phyloP scores from a whole-genome alignment of 2,329 filamentous ascomycete genomes.

The Neurospora sp. region DNA sequence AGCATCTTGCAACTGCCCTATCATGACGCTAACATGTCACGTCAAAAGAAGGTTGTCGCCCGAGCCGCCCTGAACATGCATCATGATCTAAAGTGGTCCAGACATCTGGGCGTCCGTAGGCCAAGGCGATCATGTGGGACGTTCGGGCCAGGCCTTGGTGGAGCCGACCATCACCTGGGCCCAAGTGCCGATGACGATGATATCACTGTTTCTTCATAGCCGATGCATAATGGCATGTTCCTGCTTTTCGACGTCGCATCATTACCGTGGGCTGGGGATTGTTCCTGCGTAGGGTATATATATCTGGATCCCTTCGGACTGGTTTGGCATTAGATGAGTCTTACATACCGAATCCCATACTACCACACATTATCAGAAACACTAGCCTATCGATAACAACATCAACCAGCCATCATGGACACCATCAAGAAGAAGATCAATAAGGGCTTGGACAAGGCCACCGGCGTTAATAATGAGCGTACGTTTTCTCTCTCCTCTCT shows the following conservation, averaged over 20 bases:
- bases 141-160: not conserved
- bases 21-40: not conserved
- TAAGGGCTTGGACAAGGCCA: constrained; percentile 1
- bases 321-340: not conserved
- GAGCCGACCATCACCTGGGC: not conserved
- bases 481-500: not conserved
- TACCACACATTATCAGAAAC: not conserved
- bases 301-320: not conserved
- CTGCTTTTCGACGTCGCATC: not conserved
- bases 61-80: not conserved
- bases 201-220: not conserved
- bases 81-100: not conserved
- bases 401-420: not conserved
- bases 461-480: not conserved
- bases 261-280: not conserved
- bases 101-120: not conserved
- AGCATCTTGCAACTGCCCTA: not conserved
- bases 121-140: not conserved
- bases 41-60: not conserved
- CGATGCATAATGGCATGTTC: not conserved
- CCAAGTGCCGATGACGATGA: not conserved
- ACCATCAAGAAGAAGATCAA: not conserved
- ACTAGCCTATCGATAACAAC: not conserved
- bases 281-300: not conserved
- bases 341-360: not conserved